Conservation (phyloP, 495 filamentous ascomycete genomes). For the Xylaria curta region DNA sequence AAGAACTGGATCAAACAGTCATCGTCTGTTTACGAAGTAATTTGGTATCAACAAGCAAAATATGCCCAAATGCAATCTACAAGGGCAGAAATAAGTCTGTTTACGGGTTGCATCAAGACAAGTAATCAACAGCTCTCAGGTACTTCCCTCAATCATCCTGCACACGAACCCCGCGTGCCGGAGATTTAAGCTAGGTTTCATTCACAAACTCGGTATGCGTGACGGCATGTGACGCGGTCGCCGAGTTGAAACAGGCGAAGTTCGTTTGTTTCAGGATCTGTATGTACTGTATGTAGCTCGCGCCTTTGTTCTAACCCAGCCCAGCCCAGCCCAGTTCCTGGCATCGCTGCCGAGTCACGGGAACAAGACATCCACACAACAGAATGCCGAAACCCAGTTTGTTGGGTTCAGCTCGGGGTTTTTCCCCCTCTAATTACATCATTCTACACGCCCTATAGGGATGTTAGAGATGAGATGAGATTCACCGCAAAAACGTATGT, state of each 20-base stretch:
- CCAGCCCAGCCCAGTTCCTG: neutral
- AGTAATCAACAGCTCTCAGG: too few relatives aligned
- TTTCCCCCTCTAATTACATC: too few relatives aligned
- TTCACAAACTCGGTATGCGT: neutral
- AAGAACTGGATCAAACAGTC: too few relatives aligned
- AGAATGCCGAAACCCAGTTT: neutral
- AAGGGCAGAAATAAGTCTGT: too few relatives aligned
- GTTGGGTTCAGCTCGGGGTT: neutral
- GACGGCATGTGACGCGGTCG: neutral
- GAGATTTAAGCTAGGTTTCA: neutral
- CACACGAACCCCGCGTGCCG: too few relatives aligned
- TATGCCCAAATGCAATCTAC: too few relatives aligned
- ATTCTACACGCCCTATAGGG: neutral
- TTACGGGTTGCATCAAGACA: neutral
- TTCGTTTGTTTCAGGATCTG: neutral
- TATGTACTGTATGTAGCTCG: neutral
- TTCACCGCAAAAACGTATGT: neutral
- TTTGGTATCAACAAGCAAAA: too few relatives aligned
- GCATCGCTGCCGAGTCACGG: neutral
- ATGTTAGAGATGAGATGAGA: neutral
- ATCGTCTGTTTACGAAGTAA: neutral
- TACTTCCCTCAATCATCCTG: too few relatives aligned
- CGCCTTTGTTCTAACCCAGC: neutral
- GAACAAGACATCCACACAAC: neutral
- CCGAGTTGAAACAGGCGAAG: conserved; percentile 3